Evolutionary conservation across 164 flowering plant genomes (phyloP).

Genomic region (Macadamia integrifolia): DNA sequence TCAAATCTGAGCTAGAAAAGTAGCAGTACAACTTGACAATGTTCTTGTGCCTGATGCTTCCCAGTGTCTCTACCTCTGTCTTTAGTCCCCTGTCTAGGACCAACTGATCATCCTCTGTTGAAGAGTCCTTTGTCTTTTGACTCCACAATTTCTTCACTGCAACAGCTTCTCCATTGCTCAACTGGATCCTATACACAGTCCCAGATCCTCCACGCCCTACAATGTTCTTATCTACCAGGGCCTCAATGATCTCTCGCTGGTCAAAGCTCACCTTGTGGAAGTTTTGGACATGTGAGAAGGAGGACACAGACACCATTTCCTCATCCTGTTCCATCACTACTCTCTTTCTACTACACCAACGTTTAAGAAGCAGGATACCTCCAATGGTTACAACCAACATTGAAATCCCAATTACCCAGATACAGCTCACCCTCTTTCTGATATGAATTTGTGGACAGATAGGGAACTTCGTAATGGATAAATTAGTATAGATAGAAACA

Average conservation of each 20-base stretch:
- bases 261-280: conserved; percentile 69
- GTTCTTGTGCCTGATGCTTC: conserved; percentile 88
- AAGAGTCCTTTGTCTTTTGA: conserved; percentile 42
- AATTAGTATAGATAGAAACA: conserved; percentile 27
- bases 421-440: conserved; percentile 33
- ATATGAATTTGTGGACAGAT: conserved; percentile 33
- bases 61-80: conserved; percentile 89
- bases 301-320: conserved; percentile 35
- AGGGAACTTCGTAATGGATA: conserved; percentile 40
- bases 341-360: conserved; percentile 35
- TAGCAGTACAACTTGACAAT: conserved; percentile 82
- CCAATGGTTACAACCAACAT: conserved; percentile 44
- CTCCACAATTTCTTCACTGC: conserved; percentile 90
- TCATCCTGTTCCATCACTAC: conserved; percentile 36
- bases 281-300: conserved; percentile 64
- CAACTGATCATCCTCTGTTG: conserved; percentile 48
- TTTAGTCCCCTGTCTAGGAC: conserved; percentile 54
- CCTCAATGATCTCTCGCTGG: conserved; percentile 55
- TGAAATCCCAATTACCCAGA: conserved; percentile 56
- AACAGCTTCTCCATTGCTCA: conserved; percentile 58
- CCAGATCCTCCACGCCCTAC: conserved; percentile 96
- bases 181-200: conserved; percentile 69
- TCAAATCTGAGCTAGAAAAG: conserved; percentile 62
- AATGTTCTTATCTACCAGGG: conserved; percentile 71
- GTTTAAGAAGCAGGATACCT: conserved; percentile 39